Base-by-base conservation (phyloP, 1,139 yeast species). In the Blastobotrys indianensis region DNA sequence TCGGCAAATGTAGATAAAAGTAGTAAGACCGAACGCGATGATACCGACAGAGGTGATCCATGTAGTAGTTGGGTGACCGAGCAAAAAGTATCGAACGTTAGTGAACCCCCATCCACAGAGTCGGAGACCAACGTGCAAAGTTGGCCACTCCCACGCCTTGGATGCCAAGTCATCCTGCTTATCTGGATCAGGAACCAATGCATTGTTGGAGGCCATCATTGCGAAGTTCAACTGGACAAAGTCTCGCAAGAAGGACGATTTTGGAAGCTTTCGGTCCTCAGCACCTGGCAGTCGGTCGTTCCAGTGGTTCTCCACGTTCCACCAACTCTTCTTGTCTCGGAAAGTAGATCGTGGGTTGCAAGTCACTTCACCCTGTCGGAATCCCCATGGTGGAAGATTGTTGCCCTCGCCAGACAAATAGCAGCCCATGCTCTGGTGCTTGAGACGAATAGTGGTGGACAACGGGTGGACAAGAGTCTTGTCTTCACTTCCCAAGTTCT, bases 141-240 rank as follows among this genome's bases (percentile, higher is more conserved):
- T 78, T 48, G 99, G 99, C 99, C 99, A 94, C 75, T 94, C 92
- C 98, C 98, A 94, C 58, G 92, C 92, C 42, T 79, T 65, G 13
- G 97, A 87, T 1, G 97, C 94, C 58, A 94, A 76, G 57, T 83
- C 90, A 64, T 94, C 99, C 58, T 78, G 81, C 68, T 92, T 90
- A 57, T 94, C 98, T 13, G 75, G 67, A 61, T 92, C 98, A 32
- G 98, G 97, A 48, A 92, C 80, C 62, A 92, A 77, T 2, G 96
- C 97, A 61, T 94, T 94, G 72, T 94, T 94, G 39, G 97, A 86
- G 23, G 97, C 96, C 97, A 90, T 88, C 97, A 92, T 94, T 17
- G 97, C 98, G 62, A 88, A 79, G 66, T 92, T 92, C 59, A 94
- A 73, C 68, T 88, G 96, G 55, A 94, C 72, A 57, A 94, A 94